phyloP scores from a whole-genome alignment of 257 asterid genomes.

The Pogostemon cablin region DNA sequence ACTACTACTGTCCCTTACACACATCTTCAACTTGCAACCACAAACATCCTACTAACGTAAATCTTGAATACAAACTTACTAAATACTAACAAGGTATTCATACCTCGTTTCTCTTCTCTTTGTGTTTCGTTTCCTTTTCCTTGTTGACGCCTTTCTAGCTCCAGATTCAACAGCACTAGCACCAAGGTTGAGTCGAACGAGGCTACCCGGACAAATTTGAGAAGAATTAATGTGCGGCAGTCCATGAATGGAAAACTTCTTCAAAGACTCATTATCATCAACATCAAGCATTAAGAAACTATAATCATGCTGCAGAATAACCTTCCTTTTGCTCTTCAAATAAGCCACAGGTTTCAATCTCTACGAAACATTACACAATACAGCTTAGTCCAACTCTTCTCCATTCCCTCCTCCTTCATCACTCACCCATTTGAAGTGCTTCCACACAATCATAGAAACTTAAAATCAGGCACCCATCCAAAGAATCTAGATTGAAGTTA shows the following conservation, averaged over 20 bases:
- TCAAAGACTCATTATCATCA: background rate
- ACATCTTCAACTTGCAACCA: no score
- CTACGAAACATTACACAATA: background rate
- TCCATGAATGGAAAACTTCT: background rate
- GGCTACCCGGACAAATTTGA: background rate
- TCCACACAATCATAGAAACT: no score
- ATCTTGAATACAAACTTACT: no score
- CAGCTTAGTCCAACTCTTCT: background rate
- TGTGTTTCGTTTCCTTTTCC: no score
- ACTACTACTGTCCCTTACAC: no score
- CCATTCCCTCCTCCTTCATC: background rate
- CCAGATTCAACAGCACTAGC: no score
- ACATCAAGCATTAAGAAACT: background rate
- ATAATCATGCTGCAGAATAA: background rate
- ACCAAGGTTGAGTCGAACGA: constrained; percentile 1
- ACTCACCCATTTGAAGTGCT: background rate
- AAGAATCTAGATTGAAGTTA: no score
- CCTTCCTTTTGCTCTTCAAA: background rate
- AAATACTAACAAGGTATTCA: no score
- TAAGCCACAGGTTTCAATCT: background rate
- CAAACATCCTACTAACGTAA: no score
- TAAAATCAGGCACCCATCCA: constrained; percentile 8
- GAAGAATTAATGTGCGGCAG: background rate
- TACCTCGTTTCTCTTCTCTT: no score
- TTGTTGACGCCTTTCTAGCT: no score